Percentiles rank a stretch among this genome's conserved stretches.
These are phyloP conservation scores for Chenopodium quinoa DNA, from an alignment of 148 eudicot species.

Conservation along the genomic window DNA sequence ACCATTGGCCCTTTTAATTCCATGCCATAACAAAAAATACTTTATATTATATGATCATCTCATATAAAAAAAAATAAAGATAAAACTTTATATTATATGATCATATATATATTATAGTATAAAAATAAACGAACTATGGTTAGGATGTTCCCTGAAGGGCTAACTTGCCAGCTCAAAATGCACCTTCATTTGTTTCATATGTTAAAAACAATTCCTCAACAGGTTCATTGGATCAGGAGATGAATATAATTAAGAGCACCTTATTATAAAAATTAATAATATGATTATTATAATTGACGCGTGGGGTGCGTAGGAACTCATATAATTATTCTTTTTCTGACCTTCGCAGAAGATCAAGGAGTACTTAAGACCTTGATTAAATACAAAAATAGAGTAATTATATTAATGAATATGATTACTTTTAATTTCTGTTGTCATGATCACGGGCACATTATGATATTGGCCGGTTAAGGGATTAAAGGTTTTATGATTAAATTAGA, in stretches of 20 bases:
- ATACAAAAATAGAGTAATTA: constrained; percentile 17
- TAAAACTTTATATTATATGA: neutral
- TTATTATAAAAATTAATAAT: neutral
- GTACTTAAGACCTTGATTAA: constrained; percentile 29
- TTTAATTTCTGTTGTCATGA: constrained; percentile 31
- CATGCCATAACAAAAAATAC: neutral
- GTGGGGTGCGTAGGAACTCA: constrained; percentile 31
- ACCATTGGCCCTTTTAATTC: constrained; percentile 14
- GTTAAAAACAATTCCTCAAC: constrained; percentile 24
- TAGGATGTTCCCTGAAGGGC: constrained; percentile 24
- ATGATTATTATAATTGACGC: constrained; percentile 27
- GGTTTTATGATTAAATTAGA: constrained; percentile 19
- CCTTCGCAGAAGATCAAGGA: constrained; percentile 31
- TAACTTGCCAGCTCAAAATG: constrained; percentile 33
- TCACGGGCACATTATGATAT: constrained; percentile 22
- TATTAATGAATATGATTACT: constrained; percentile 11
- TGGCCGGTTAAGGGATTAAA: neutral
- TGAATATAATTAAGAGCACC: constrained; percentile 19
- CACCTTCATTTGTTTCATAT: constrained; percentile 30
- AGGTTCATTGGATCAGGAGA: constrained; percentile 39
- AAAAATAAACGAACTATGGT: neutral
- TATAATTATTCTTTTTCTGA: constrained; percentile 23
- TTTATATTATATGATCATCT: neutral
- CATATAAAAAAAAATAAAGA: neutral
- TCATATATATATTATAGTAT: neutral